phyloP scores from a whole-genome alignment of 352 stramenopile species.

The Globisporangium emineosum region DNA sequence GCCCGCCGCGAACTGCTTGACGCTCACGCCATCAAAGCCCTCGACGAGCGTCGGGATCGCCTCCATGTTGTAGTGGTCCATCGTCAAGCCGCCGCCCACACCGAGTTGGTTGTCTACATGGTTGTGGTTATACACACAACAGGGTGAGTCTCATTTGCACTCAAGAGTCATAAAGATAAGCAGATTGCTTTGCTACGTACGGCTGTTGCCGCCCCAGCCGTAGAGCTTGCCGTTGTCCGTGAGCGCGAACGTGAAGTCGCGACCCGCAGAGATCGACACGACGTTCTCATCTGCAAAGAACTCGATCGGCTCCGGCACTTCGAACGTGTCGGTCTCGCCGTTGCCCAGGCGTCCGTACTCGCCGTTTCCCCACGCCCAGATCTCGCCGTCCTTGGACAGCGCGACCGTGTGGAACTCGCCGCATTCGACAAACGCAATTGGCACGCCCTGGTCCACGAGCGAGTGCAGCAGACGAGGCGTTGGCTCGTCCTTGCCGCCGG shows the following conservation, averaged over 20 bases:
- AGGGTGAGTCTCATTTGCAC: not conserved
- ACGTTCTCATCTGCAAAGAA: constrained; percentile 78
- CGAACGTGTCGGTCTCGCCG: constrained; percentile 75
- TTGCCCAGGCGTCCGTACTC: constrained; percentile 92
- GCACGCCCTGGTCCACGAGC: constrained; percentile 77
- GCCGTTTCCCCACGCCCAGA: constrained; percentile 90
- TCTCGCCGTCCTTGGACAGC: constrained; percentile 85
- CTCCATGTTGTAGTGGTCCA: constrained; percentile 95
- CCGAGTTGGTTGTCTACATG: constrained; percentile 84
- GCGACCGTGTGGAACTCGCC: constrained; percentile 90
- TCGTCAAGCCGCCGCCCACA: constrained; percentile 82
- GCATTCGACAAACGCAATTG: constrained; percentile 69
- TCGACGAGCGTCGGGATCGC: constrained; percentile 87
- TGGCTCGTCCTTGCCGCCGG: constrained; percentile 67
- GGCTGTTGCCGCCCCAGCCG: constrained; percentile 91
- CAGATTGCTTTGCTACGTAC: too few relatives aligned
- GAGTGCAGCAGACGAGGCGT: constrained; percentile 65
- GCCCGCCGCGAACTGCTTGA: constrained; percentile 91
- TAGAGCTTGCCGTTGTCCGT: constrained; percentile 84
- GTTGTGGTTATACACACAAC: not conserved
- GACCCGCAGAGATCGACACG: constrained; percentile 70
- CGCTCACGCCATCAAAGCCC: constrained; percentile 52
- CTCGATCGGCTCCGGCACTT: constrained; percentile 82
- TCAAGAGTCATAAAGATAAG: too few relatives aligned
- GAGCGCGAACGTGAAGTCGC: constrained; percentile 89